A percentile compares a stretch with the other conserved stretches of the same genome.
phyloP scores from a whole-genome alignment of 306 rosid species.

The Corylus avellana region DNA sequence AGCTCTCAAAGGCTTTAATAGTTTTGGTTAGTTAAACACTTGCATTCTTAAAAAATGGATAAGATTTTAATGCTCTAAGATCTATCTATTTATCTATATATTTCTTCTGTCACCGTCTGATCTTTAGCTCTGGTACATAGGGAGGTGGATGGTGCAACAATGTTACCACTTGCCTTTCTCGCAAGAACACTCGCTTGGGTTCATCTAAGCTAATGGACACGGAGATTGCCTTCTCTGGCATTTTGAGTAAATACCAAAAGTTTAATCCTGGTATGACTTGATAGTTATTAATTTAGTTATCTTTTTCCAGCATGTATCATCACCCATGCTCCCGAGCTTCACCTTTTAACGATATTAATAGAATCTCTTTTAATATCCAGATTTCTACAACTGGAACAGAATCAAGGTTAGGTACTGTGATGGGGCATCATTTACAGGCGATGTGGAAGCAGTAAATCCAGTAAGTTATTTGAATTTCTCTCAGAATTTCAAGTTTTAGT shows the following conservation, averaged over 20 bases:
- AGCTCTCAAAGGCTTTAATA: background rate
- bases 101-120: conserved; percentile 8
- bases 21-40: background rate
- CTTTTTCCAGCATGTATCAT: background rate
- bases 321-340: background rate
- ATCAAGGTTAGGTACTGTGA: conserved; percentile 91
- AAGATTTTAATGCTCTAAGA: background rate
- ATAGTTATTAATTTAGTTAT: background rate
- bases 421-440: conserved; percentile 94
- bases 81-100: background rate
- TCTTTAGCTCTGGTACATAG: conserved; percentile 40
- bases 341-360: background rate
- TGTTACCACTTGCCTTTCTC: conserved; percentile 76
- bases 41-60: background rate
- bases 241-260: conserved; percentile 44
- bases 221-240: conserved; percentile 70
- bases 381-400: conserved; percentile 88
- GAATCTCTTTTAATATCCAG: conserved; percentile 38
- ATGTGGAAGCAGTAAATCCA: conserved; percentile 68
- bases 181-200: conserved; percentile 72
- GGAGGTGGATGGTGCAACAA: conserved; percentile 99
- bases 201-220: conserved; percentile 76
- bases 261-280: conserved; percentile 76
- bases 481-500: conserved; percentile 9
- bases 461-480: conserved; percentile 54